Percentiles rank a stretch among this genome's conserved stretches.
Evolutionary conservation across 345 rosid species (phyloP).

Genomic region (Euphorbia tirucalli): DNA sequence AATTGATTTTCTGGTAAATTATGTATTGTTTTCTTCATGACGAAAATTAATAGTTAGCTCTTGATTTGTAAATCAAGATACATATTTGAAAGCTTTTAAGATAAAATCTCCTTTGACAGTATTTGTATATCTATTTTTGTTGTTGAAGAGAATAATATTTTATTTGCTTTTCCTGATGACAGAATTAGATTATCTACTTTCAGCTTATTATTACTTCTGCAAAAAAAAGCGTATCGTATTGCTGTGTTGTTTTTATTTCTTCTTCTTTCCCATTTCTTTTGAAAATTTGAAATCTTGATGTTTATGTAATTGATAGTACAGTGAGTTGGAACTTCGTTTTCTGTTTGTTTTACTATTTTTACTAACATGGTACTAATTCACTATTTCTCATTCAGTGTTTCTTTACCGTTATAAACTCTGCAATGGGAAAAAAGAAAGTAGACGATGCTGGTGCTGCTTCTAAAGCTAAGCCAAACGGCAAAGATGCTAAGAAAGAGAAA

Average conservation of each 20-base stretch:
- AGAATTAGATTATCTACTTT: not conserved
- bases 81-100: not conserved
- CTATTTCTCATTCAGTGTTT: not conserved
- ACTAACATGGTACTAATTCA: not conserved
- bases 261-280: not conserved
- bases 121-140: not conserved
- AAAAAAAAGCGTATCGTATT: not conserved
- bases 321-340: not conserved
- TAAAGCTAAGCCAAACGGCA: conserved; percentile 51
- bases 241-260: not conserved
- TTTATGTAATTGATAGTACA: not conserved
- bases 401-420: not conserved
- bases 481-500: conserved; percentile 64
- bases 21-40: not conserved
- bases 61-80: not conserved
- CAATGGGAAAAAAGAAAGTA: conserved; percentile 75
- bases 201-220: not conserved
- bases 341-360: not conserved
- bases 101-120: not conserved
- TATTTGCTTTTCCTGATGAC: not conserved
- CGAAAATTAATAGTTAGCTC: not conserved
- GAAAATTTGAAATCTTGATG: not conserved
- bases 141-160: not conserved
- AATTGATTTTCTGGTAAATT: not conserved
- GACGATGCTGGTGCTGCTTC: conserved; percentile 47